phyloP scores from a whole-genome alignment of 176 grass and related monocot genomes.

The Oryza rufipogon region DNA sequence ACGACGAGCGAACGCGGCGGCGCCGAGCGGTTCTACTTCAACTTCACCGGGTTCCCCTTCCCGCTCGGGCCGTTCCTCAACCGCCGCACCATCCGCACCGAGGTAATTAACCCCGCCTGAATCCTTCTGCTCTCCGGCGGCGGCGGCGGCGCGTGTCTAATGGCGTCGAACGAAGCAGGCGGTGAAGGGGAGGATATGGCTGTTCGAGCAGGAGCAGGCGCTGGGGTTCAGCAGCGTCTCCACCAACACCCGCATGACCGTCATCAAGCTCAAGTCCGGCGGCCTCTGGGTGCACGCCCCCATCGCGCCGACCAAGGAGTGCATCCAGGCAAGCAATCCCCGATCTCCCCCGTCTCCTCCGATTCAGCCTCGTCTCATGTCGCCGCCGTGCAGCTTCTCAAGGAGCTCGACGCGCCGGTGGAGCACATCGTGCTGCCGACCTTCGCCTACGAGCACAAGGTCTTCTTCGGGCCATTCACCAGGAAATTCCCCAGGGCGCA shows the following conservation, averaged over 20 bases:
- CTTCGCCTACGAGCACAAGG: slow-evolving; percentile 99
- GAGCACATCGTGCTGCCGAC: slow-evolving; percentile 94
- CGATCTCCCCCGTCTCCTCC: background rate
- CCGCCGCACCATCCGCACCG: slow-evolving; percentile 77
- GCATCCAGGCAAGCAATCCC: slow-evolving; percentile 56
- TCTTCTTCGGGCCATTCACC: slow-evolving; percentile 95
- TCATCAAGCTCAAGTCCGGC: slow-evolving; percentile 89
- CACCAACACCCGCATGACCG: slow-evolving; percentile 94
- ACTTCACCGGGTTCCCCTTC: slow-evolving; percentile 98
- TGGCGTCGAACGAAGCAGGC: slow-evolving; percentile 35
- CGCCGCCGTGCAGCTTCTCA: slow-evolving; percentile 59
- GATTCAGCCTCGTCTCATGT: background rate
- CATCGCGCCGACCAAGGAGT: slow-evolving; percentile 97
- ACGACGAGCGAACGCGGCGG: slow-evolving; percentile 14
- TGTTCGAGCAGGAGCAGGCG: slow-evolving; percentile 99
- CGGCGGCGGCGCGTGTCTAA: background rate
- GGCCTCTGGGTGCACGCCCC: slow-evolving; percentile 96
- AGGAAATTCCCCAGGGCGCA: slow-evolving; percentile 89
- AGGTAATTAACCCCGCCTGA: slow-evolving; percentile 33
- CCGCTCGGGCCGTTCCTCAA: slow-evolving; percentile 96
- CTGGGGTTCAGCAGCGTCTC: slow-evolving; percentile 99
- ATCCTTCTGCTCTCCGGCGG: background rate
- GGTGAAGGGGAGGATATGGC: slow-evolving; percentile 79
- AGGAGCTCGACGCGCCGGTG: slow-evolving; percentile 91
- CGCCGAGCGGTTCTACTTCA: slow-evolving; percentile 72